phyloP scores from a whole-genome alignment of 1,139 yeast genomes.

The Nakaseomyces kungkrabaensis region DNA sequence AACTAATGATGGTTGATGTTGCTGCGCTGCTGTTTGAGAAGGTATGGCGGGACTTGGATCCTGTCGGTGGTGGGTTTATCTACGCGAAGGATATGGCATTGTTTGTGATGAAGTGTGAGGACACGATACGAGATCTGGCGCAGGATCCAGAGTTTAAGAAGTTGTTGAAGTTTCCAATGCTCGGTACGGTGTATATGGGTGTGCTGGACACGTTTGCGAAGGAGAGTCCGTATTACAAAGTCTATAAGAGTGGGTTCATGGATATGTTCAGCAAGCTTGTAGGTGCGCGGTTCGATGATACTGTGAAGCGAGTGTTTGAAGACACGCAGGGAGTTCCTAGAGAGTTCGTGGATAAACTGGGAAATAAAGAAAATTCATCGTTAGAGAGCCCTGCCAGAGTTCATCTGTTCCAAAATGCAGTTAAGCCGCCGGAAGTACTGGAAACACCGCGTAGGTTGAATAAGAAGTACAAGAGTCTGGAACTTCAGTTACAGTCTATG shows the following conservation, averaged over 20 bases:
- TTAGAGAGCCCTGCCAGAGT: background rate
- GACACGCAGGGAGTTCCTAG: slow-evolving; percentile 4
- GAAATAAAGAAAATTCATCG: background rate
- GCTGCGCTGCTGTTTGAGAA: slow-evolving; percentile 12
- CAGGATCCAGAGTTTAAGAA: background rate
- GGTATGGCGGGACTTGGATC: slow-evolving; percentile 30
- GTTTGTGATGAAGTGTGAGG: slow-evolving; percentile 17
- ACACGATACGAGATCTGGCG: slow-evolving; percentile 10
- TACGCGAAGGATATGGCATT: slow-evolving; percentile 25
- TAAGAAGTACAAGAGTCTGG: slow-evolving; percentile 1
- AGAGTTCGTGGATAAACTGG: background rate
- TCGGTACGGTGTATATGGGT: slow-evolving; percentile 20
- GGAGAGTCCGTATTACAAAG: slow-evolving; percentile 23
- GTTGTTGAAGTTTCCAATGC: slow-evolving; percentile 6
- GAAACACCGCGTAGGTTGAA: background rate
- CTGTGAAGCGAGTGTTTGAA: slow-evolving; percentile 10
- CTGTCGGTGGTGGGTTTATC: slow-evolving; percentile 24
- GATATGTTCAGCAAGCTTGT: slow-evolving; percentile 23
- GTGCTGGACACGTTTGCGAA: slow-evolving; percentile 24
- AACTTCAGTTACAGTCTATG: slow-evolving; percentile 3
- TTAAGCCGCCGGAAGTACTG: background rate
- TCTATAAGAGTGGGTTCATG: slow-evolving; percentile 27
- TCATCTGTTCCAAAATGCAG: background rate
- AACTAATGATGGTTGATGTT: background rate
- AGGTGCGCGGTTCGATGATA: slow-evolving; percentile 18